Evolutionary conservation across 2,329 filamentous ascomycete genomes (phyloP).

Genomic region (Diaporthe ilicicola): DNA sequence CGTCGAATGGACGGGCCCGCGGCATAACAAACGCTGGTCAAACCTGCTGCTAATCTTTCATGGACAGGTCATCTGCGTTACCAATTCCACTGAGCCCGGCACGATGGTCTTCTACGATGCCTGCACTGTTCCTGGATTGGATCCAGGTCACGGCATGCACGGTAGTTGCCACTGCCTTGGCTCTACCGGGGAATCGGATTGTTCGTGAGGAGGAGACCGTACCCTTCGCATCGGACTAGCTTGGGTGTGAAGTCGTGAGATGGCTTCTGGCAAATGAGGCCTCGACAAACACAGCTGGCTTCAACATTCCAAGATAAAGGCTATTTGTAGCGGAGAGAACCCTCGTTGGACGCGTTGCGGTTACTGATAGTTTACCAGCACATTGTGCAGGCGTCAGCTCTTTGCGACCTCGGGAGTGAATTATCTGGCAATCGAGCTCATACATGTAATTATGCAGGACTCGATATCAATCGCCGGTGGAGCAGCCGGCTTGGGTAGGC

Average conservation of each 20-base stretch:
- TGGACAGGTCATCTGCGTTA: neutral
- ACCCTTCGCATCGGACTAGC: neutral
- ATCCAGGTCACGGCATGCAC: neutral
- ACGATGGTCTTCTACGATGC: slow-evolving; percentile 12
- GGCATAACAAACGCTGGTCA: neutral
- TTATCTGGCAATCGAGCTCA: too few species aligned
- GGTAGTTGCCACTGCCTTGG: slow-evolving; percentile 3
- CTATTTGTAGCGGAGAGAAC: neutral
- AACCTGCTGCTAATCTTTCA: neutral
- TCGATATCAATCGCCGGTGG: neutral
- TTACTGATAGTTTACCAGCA: neutral
- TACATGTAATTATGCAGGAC: neutral
- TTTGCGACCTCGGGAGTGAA: too few species aligned
- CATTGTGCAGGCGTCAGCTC: neutral
- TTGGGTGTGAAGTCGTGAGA: neutral
- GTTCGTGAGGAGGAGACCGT: neutral
- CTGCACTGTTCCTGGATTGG: neutral
- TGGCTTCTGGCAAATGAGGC: neutral
- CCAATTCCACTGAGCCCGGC: neutral
- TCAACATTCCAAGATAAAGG: neutral
- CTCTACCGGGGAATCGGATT: neutral
- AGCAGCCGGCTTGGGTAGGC: neutral
- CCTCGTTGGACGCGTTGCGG: neutral
- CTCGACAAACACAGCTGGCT: neutral
- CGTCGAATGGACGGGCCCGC: neutral